Evolutionary conservation across 2,329 filamentous ascomycete species (phyloP), one percentile per base, ranked within the genome.

Genomic region (Arthrocladium fulminans): DNA sequence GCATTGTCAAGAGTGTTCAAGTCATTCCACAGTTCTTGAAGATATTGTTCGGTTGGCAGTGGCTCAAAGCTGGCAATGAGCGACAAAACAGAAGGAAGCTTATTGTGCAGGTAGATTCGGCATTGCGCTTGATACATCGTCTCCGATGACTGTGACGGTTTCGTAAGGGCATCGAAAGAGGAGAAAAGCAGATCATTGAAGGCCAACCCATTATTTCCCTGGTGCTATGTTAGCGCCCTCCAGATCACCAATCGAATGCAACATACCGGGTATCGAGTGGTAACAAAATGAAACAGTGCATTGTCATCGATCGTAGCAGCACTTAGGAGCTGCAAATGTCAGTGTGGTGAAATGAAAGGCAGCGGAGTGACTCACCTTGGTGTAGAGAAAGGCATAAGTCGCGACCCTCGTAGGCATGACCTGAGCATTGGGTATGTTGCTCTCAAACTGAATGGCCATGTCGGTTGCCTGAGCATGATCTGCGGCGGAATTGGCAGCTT

Each of bases 41-140:
- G 79, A 55, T 79, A 84, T 49, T 77, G 67, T 56, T 86, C 81
- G 32, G 79, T 69, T 0, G 75, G 77, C 44, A 82, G 68, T 2
- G 74, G 71, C 3, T 78, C 73, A 58, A 80, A 80, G 3, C 71
- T 64, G 3, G 76, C 71, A 47, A 85, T 70, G 13, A 76, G 73
- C 0, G 73, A 67, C 12, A 87, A 68, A 7, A 86, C 71, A 2
- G 76, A 58, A 0, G 83, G 83, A 2, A 87, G 64, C 59, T 81
- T 75, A 76, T 88, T 79, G 57, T 94, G 84, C 20, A 98, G 73
- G 62, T 92, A 98, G 0, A 89, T 94, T 29, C 88, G 83, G 45
- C 95, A 74, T 0, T 73, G 76, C 45, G 79, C 72, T 15, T 66
- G 41, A 27, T 3, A 85, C 84, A 60, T 94, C 94, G 29, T 88